Conservation (phyloP, 805 yeast genomes). For the Wickerhamiella domercqiae region DNA sequence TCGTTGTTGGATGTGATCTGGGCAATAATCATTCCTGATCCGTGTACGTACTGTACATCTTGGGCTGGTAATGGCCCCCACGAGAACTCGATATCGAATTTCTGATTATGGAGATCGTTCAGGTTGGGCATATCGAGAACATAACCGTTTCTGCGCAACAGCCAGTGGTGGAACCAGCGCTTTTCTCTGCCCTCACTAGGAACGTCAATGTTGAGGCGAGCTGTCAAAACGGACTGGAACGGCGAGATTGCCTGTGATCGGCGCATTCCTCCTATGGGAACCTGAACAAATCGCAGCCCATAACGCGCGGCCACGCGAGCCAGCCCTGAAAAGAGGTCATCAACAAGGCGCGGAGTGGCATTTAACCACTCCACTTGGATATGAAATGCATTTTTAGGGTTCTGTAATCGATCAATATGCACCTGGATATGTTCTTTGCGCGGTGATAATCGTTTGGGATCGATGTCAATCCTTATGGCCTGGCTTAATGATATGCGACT, state of each 20-base stretch:
- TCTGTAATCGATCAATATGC: slow-evolving; percentile 83
- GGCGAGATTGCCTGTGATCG: slow-evolving; percentile 66
- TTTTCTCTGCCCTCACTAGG: slow-evolving; percentile 27
- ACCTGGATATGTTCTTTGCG: slow-evolving; percentile 66
- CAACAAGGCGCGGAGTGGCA: slow-evolving; percentile 71
- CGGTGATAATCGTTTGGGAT: slow-evolving; percentile 53
- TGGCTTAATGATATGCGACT: not conserved
- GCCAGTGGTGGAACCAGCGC: slow-evolving; percentile 58
- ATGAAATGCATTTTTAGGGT: slow-evolving; percentile 90
- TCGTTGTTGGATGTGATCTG: slow-evolving; percentile 70
- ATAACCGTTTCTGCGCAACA: slow-evolving; percentile 58
- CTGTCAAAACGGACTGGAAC: slow-evolving; percentile 69
- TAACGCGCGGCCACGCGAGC: slow-evolving; percentile 71
- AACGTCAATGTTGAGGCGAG: slow-evolving; percentile 54
- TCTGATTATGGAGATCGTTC: slow-evolving; percentile 45
- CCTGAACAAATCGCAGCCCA: slow-evolving; percentile 68
- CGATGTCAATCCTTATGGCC: slow-evolving; percentile 55
- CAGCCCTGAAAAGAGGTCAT: slow-evolving; percentile 64
- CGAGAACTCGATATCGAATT: slow-evolving; percentile 60
- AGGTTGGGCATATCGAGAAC: slow-evolving; percentile 38
- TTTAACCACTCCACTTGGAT: slow-evolving; percentile 85
- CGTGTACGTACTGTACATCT: slow-evolving; percentile 79
- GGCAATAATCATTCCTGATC: slow-evolving; percentile 77
- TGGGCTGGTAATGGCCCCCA: slow-evolving; percentile 45
- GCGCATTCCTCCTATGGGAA: slow-evolving; percentile 81